These are phyloP conservation scores for Scalesia atractyloides DNA, from an alignment of 129 eudicot species.

Conservation along the genomic window DNA sequence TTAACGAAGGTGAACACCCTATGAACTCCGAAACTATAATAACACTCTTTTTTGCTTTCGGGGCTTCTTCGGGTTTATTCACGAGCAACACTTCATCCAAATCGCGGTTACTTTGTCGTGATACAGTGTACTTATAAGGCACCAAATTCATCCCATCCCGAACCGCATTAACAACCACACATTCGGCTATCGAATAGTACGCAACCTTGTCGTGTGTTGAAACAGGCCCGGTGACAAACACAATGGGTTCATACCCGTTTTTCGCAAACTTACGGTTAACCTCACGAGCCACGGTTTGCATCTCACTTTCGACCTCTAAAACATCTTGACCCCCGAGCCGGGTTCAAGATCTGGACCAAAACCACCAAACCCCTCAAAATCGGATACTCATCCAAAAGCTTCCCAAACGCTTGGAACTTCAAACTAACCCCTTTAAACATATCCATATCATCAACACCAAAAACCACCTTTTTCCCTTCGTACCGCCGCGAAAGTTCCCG, in stretches of 20 bases:
- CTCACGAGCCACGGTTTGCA: conserved; percentile 51
- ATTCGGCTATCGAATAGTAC: conserved; percentile 69
- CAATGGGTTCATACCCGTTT: conserved; percentile 67
- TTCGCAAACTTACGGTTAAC: conserved; percentile 51
- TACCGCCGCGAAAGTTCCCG: conserved; percentile 44
- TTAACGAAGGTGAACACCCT: conserved; percentile 89
- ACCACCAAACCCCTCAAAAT: conserved; percentile 52
- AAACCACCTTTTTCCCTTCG: conserved; percentile 56
- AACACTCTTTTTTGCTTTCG: conserved; percentile 47
- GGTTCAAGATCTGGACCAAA: conserved; percentile 74
- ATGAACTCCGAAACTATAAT: conserved; percentile 88
- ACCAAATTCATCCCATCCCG: conserved; percentile 95
- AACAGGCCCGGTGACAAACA: conserved; percentile 65
- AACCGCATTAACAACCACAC: conserved; percentile 81
- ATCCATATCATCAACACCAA: conserved; percentile 97
- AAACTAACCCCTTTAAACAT: conserved; percentile 81
- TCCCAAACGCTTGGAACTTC: conserved; percentile 78
- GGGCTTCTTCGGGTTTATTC: conserved; percentile 8
- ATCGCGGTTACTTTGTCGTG: conserved; percentile 55
- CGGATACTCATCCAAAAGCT: conserved; percentile 55
- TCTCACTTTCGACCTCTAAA: conserved; percentile 60
- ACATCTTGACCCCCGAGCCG: conserved; percentile 81
- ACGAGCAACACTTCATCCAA: conserved; percentile 47
- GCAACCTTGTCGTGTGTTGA: conserved; percentile 71
- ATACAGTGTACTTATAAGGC: conserved; percentile 83